Evolutionary conservation across 495 filamentous ascomycete genomes (phyloP).

Genomic region (Lepraria neglecta): DNA sequence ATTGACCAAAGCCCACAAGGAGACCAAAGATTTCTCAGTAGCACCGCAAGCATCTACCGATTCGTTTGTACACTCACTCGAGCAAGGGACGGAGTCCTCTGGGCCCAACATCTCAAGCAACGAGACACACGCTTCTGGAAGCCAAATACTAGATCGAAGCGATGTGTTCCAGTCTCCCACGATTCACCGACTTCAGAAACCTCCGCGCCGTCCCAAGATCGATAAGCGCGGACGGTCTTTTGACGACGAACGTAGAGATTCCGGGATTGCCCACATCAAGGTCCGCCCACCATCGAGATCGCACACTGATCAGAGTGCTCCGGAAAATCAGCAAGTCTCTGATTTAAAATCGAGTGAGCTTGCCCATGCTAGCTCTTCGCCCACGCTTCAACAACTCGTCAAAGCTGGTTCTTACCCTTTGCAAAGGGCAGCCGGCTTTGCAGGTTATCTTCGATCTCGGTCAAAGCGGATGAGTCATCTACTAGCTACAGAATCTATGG

Average conservation of each 20-base stretch:
- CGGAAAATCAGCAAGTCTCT: background rate
- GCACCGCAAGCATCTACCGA: constrained; percentile 62
- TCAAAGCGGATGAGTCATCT: constrained; percentile 77
- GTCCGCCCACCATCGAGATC: constrained; percentile 20
- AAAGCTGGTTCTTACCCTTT: constrained; percentile 73
- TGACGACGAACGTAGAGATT: constrained; percentile 37
- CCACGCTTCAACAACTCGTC: constrained; percentile 63
- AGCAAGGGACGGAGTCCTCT: constrained; percentile 62
- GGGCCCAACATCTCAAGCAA: constrained; percentile 64
- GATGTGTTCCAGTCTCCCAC: constrained; percentile 88
- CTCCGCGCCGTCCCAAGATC: constrained; percentile 30
- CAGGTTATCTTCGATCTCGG: constrained; percentile 71
- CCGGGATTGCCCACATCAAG: constrained; percentile 16
- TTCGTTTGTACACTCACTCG: constrained; percentile 69
- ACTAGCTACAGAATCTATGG: constrained; percentile 89
- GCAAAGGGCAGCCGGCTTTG: constrained; percentile 78
- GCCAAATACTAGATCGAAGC: constrained; percentile 79
- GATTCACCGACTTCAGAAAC: constrained; percentile 44
- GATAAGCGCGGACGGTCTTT: constrained; percentile 36
- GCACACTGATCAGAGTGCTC: constrained; percentile 17
- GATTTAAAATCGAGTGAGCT: constrained; percentile 16
- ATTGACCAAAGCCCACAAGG: constrained; percentile 32
- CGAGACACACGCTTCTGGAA: constrained; percentile 71
- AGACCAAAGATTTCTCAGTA: constrained; percentile 36
- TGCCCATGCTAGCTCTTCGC: constrained; percentile 40